Evolutionary conservation across 2,329 filamentous ascomycete species (phyloP).

Genomic region (Diaporthe destruens): DNA sequence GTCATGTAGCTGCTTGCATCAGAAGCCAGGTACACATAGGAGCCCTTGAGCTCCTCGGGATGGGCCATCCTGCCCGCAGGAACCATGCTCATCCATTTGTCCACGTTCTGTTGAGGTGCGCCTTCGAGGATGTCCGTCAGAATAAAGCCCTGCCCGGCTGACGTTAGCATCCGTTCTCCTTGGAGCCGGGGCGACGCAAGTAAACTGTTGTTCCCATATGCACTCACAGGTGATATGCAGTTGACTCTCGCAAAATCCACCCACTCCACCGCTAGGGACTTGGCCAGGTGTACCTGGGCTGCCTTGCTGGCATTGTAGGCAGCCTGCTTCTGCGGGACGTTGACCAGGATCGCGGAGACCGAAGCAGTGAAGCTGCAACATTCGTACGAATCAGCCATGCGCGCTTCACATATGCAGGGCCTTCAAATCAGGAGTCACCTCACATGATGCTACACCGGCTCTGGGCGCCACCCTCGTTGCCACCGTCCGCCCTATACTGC

Average conservation of each 20-base stretch:
- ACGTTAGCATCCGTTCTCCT: background rate
- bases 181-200: conserved; percentile 5
- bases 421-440: background rate
- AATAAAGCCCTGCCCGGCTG: conserved; percentile 48
- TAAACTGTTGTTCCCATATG: background rate
- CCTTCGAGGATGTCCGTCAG: conserved; percentile 50
- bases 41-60: conserved; percentile 52
- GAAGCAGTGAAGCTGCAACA: conserved; percentile 52
- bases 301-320: conserved; percentile 60
- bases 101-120: conserved; percentile 49
- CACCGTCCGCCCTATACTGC: conserved; percentile 47
- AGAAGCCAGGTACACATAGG: conserved; percentile 55
- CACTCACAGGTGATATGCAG: conserved; percentile 53
- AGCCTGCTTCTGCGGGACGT: conserved; percentile 56
- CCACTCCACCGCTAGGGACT: conserved; percentile 59
- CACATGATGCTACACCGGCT: conserved; percentile 53
- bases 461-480: conserved; percentile 36
- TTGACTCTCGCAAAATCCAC: conserved; percentile 57
- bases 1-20: conserved; percentile 58
- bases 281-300: conserved; percentile 55
- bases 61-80: conserved; percentile 49
- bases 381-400: background rate
- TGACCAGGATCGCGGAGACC: conserved; percentile 56
- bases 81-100: conserved; percentile 50
- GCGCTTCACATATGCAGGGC: background rate